These are phyloP conservation scores for Xerocomus brunneocitrinus DNA, from an alignment of 768 basidiomycete species.

Conservation along the genomic window DNA sequence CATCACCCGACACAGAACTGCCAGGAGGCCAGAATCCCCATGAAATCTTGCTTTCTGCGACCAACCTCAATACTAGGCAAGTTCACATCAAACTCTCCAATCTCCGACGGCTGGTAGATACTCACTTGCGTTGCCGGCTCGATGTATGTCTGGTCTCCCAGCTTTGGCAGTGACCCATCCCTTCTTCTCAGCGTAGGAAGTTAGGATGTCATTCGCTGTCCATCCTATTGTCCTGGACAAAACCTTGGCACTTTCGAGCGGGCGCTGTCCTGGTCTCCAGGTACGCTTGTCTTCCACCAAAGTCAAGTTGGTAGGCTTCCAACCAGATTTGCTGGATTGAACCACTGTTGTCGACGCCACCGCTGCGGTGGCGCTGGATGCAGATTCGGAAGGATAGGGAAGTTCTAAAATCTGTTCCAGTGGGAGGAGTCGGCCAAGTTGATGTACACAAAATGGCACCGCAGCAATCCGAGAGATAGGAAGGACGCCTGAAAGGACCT, in stretches of 20 bases:
- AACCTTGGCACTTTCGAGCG: conserved; percentile 15
- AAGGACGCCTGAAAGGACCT: conserved; percentile 68
- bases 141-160: conserved; percentile 81
- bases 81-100: neutral
- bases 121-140: conserved; percentile 88
- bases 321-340: neutral
- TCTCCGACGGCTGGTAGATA: conserved; percentile 11
- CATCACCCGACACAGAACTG: conserved; percentile 27
- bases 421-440: conserved; percentile 63
- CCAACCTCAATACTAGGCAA: conserved; percentile 63
- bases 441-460: conserved; percentile 77
- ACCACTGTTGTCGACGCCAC: neutral
- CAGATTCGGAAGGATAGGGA: conserved; percentile 40
- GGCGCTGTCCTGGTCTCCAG: conserved; percentile 54
- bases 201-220: conserved; percentile 86
- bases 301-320: neutral
- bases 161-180: conserved; percentile 91
- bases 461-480: conserved; percentile 83
- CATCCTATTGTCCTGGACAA: conserved; percentile 37
- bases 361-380: neutral
- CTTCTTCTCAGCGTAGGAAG: conserved; percentile 68
- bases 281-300: conserved; percentile 64
- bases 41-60: conserved; percentile 74
- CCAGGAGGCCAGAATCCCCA: conserved; percentile 88
- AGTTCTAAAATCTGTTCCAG: conserved; percentile 69